Evolutionary conservation across 371 early-diverging fungal genomes (phyloP).

Genomic region (Apophysomyces trapeziformis): DNA sequence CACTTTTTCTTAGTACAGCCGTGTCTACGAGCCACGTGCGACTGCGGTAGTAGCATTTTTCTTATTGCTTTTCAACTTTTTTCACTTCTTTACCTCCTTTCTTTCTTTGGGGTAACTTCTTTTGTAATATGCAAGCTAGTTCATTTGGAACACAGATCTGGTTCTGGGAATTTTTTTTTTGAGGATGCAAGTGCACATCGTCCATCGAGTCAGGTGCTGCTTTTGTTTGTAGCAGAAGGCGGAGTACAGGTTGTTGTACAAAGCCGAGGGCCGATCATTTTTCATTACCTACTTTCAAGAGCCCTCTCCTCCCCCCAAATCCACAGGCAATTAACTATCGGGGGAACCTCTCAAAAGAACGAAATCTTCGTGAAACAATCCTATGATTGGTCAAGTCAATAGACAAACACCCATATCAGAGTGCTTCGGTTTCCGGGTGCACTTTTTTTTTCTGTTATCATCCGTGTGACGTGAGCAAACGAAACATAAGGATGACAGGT

Average conservation of each 20-base stretch:
- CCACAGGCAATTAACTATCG: background rate
- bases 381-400: background rate
- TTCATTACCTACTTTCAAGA: background rate
- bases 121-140: too few species aligned
- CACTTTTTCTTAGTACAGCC: background rate
- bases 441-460: slow-evolving; percentile 11
- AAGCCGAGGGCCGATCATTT: slow-evolving; percentile 10
- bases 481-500: slow-evolving; percentile 1
- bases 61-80: too few species aligned
- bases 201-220: background rate
- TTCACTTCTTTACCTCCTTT: background rate
- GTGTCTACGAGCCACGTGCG: background rate
- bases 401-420: background rate
- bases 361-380: background rate
- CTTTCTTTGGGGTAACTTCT: background rate
- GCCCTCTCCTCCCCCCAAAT: background rate
- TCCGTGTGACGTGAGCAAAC: slow-evolving; percentile 9
- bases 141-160: background rate
- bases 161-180: background rate
- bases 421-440: slow-evolving; percentile 5
- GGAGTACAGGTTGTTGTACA: background rate
- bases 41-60: background rate
- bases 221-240: slow-evolving; percentile 5
- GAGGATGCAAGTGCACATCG: background rate
- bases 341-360: background rate